A percentile compares a stretch with the other conserved stretches of the same genome.
Evolutionary conservation across 2,329 filamentous ascomycete species (phyloP).

Genomic region (Emmonsiellopsis sp.): DNA sequence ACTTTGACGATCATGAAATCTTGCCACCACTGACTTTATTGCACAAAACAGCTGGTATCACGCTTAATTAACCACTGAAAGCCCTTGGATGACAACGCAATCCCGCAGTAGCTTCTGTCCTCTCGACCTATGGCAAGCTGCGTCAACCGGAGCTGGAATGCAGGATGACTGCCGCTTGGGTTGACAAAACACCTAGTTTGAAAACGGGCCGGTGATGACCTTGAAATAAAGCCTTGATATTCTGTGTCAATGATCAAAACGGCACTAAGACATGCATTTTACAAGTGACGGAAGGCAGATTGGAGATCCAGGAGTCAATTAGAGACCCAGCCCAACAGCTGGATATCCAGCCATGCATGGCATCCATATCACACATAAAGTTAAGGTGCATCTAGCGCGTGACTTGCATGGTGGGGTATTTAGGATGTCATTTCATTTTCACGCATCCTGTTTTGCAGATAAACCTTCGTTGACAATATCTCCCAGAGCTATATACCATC

Average conservation of each 20-base stretch:
- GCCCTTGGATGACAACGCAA: neutral
- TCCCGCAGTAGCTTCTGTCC: neutral
- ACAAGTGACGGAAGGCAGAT: no score
- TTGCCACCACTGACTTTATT: neutral
- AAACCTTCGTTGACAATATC: neutral
- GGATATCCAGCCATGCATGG: neutral
- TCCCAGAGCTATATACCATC: neutral
- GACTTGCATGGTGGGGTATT: conserved; percentile 2
- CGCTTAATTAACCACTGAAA: neutral
- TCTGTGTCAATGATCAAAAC: no score
- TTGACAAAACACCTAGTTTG: neutral
- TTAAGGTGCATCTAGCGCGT: neutral
- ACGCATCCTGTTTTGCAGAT: conserved; percentile 6
- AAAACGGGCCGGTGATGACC: neutral
- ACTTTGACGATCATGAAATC: neutral
- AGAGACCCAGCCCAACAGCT: neutral
- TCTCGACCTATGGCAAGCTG: neutral
- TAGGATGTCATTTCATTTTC: neutral
- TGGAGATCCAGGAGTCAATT: no score
- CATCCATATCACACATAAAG: neutral
- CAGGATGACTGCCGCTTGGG: neutral
- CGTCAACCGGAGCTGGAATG: neutral
- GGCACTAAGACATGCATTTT: no score
- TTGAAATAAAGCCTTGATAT: neutral
- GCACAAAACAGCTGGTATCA: neutral